Evolutionary conservation across 306 rosid genomes (phyloP).

Genomic region (Prunus salicina): DNA sequence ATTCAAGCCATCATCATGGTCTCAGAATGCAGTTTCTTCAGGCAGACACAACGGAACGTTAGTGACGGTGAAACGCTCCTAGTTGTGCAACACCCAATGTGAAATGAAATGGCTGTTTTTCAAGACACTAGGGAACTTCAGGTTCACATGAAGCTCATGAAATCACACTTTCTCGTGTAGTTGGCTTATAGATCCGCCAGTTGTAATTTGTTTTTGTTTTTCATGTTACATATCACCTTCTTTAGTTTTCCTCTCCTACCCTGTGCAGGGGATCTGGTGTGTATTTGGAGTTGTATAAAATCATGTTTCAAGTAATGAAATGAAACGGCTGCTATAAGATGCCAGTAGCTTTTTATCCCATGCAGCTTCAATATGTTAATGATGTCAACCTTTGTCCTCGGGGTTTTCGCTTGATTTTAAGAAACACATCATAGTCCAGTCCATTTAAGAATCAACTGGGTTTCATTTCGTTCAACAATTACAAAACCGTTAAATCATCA

Average conservation of each 20-base stretch:
- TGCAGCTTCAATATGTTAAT: neutral
- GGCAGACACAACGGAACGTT: slow-evolving; percentile 35
- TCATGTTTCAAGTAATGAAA: neutral
- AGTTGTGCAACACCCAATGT: neutral
- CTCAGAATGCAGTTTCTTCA: slow-evolving; percentile 35
- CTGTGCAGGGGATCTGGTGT: neutral
- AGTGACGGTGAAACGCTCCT: slow-evolving; percentile 27
- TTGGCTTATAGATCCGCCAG: neutral
- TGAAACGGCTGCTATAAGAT: neutral
- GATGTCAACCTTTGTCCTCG: neutral
- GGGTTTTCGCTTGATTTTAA: neutral
- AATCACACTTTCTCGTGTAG: neutral
- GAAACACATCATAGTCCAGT: no score
- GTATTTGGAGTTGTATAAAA: neutral
- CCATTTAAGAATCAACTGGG: no score
- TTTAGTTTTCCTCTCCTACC: neutral
- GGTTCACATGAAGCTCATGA: neutral
- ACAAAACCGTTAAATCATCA: no score
- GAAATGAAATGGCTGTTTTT: neutral
- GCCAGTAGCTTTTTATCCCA: neutral
- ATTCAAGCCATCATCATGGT: slow-evolving; percentile 70
- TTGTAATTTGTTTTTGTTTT: neutral
- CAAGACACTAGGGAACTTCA: neutral
- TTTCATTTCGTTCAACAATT: no score
- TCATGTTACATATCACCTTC: neutral